These are phyloP conservation scores for Mycena metata DNA, from an alignment of 768 basidiomycete species.

Conservation along the genomic window DNA sequence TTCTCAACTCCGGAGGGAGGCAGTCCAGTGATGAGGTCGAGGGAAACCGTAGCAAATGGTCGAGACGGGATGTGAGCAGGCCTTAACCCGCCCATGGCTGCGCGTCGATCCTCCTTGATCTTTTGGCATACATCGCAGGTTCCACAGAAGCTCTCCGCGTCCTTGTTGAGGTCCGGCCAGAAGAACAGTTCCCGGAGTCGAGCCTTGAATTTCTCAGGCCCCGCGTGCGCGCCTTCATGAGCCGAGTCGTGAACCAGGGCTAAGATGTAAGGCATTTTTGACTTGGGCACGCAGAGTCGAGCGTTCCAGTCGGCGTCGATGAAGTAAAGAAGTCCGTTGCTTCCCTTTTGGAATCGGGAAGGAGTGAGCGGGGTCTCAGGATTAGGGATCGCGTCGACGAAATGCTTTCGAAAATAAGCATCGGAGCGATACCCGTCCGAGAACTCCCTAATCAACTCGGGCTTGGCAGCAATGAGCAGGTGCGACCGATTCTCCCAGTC, in stretches of 20 bases:
- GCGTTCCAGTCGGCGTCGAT: slow-evolving; percentile 16
- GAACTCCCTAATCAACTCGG: not conserved
- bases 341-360: not conserved
- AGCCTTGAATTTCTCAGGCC: not conserved
- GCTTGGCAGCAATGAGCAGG: not conserved
- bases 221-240: slow-evolving; percentile 1
- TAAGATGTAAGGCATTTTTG: slow-evolving; percentile 24
- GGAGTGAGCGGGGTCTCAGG: not conserved
- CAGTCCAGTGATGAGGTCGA: no score
- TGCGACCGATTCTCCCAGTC: not conserved
- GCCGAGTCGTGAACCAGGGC: not conserved
- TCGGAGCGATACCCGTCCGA: not conserved
- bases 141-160: not conserved
- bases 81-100: not conserved
- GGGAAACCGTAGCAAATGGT: slow-evolving; percentile 14
- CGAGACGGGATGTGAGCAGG: slow-evolving; percentile 6
- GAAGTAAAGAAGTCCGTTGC: slow-evolving; percentile 19
- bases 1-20: no score
- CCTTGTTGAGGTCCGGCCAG: not conserved
- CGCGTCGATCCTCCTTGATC: not conserved
- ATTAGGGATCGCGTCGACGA: no score
- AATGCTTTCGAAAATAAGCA: not conserved
- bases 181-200: not conserved
- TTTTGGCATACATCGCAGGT: slow-evolving; percentile 22
- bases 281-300: not conserved